These are phyloP conservation scores for Trichaptum fuscoviolaceum DNA, from an alignment of 768 basidiomycete genomes.

Conservation along the genomic window DNA sequence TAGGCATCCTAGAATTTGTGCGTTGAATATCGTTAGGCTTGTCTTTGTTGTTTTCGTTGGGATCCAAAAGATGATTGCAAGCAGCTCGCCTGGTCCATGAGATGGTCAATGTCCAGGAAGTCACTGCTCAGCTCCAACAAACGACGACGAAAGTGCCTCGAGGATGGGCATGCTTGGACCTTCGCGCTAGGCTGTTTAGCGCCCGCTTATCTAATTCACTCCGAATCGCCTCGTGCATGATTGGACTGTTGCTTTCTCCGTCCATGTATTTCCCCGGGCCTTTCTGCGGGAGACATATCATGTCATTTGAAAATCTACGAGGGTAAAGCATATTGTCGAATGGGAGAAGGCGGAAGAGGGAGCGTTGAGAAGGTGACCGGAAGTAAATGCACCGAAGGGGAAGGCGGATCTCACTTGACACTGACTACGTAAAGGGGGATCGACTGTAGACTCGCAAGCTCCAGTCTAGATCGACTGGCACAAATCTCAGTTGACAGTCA, in stretches of 20 bases:
- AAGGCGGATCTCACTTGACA: neutral
- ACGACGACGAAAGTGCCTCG: neutral
- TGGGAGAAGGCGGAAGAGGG: neutral
- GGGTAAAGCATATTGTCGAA: neutral
- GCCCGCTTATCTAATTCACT: neutral
- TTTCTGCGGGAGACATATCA: neutral
- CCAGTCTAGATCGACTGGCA: too few relatives aligned
- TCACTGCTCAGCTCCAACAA: neutral
- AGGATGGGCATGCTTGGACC: neutral
- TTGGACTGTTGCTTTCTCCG: neutral
- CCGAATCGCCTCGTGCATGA: neutral
- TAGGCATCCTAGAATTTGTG: neutral
- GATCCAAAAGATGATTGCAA: neutral
- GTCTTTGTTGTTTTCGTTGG: neutral
- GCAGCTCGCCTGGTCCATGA: neutral
- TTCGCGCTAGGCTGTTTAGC: neutral
- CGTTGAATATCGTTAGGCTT: neutral
- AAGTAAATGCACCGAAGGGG: neutral
- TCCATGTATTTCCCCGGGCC: neutral
- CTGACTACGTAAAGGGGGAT: neutral
- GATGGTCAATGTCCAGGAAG: neutral
- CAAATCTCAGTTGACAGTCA: neutral
- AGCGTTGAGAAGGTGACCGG: neutral
- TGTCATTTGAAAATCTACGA: neutral
- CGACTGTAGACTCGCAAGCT: neutral